These are phyloP conservation scores for Talaromyces borbonicus DNA, from an alignment of 495 filamentous ascomycete species.

Conservation along the genomic window DNA sequence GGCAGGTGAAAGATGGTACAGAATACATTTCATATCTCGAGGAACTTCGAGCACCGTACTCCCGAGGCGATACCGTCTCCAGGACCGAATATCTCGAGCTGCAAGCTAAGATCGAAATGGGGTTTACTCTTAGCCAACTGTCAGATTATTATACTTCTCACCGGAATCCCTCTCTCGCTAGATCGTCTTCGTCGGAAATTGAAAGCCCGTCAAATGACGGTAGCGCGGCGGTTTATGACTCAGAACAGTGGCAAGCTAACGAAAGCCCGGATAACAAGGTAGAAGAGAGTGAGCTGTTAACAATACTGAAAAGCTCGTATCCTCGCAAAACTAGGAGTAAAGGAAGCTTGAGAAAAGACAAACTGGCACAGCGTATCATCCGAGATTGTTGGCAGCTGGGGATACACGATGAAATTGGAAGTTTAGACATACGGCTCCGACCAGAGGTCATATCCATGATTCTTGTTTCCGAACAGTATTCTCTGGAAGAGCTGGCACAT, in stretches of 20 bases:
- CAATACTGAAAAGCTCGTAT: slow-evolving; percentile 5
- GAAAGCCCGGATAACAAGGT: not conserved
- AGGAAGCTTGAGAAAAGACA: slow-evolving; percentile 20
- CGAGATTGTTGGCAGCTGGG: slow-evolving; percentile 36
- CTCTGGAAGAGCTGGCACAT: slow-evolving; percentile 33
- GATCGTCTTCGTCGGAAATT: not conserved
- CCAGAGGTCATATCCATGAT: slow-evolving; percentile 19
- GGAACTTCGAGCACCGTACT: slow-evolving; percentile 11
- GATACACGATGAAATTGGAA: slow-evolving; percentile 27
- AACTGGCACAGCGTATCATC: slow-evolving; percentile 29
- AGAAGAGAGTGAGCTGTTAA: not conserved
- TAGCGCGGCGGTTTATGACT: not conserved
- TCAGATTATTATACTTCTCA: slow-evolving; percentile 18
- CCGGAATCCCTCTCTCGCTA: not conserved
- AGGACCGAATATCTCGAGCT: slow-evolving; percentile 20
- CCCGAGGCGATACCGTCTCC: slow-evolving; percentile 16
- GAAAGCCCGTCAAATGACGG: not conserved
- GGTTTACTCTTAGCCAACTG: slow-evolving; percentile 29
- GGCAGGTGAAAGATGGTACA: not conserved
- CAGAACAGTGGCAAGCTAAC: not conserved
- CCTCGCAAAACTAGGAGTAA: not conserved
- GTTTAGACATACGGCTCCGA: slow-evolving; percentile 29
- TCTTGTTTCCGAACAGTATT: slow-evolving; percentile 23
- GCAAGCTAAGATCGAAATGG: slow-evolving; percentile 16
- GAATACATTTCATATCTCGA: slow-evolving; percentile 18